These are phyloP conservation scores for Apiospora kogelbergensis DNA, from an alignment of 2,329 filamentous ascomycete species.

Conservation along the genomic window DNA sequence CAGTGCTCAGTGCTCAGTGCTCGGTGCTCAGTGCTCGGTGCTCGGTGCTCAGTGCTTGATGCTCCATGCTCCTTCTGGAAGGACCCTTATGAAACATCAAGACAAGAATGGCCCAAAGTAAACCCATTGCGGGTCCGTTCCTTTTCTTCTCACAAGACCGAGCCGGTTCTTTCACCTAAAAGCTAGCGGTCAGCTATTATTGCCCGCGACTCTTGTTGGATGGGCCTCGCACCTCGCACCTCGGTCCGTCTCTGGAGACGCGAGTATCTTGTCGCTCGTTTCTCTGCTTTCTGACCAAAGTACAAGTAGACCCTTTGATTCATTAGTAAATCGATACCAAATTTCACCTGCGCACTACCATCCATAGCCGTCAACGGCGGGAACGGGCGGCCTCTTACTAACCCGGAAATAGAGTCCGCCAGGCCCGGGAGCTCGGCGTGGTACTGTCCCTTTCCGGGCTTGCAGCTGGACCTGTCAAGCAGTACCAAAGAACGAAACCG, in stretches of 20 bases:
- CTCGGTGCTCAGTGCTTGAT: too few relatives aligned
- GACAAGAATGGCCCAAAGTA: not conserved
- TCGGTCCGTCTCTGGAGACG: not conserved
- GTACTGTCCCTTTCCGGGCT: not conserved
- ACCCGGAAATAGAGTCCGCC: not conserved
- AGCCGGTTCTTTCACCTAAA: not conserved
- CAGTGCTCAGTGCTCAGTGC: too few relatives aligned
- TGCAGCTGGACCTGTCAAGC: not conserved
- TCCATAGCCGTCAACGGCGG: not conserved
- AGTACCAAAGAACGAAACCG: not conserved
- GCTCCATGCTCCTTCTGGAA: not conserved
- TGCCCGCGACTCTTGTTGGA: not conserved
- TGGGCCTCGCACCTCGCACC: not conserved
- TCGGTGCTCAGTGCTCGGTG: too few relatives aligned
- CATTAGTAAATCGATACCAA: not conserved
- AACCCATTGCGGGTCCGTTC: not conserved
- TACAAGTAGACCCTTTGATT: not conserved
- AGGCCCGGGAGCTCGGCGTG: not conserved
- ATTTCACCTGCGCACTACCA: not conserved
- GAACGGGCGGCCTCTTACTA: not conserved
- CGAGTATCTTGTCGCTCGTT: not conserved
- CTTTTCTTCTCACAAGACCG: not conserved
- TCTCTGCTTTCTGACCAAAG: too few relatives aligned
- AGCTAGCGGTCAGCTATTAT: slow-evolving; percentile 5
- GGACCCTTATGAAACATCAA: not conserved